Percentiles rank a stretch among this genome's conserved stretches.
These are phyloP conservation scores for Endocalyx cinctus DNA, from an alignment of 2,329 filamentous ascomycete genomes.

Conservation along the genomic window DNA sequence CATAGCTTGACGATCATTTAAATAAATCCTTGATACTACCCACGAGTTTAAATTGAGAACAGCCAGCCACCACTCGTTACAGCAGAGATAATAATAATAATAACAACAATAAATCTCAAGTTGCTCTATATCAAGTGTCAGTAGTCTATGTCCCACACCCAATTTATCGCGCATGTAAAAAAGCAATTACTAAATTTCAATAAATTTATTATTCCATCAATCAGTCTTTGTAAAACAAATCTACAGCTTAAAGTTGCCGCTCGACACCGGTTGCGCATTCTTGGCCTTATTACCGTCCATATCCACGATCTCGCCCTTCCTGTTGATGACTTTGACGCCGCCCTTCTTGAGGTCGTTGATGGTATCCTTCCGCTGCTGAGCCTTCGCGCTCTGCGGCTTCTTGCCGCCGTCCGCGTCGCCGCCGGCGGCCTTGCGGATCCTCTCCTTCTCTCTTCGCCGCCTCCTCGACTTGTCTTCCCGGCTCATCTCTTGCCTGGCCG, in stretches of 20 bases:
- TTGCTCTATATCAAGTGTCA: too few species aligned
- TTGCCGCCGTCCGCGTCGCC: conserved; percentile 36
- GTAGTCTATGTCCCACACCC: too few species aligned
- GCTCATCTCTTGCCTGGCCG: conserved; percentile 80
- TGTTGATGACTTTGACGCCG: conserved; percentile 86
- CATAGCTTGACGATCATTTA: too few species aligned
- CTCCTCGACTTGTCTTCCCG: conserved; percentile 78
- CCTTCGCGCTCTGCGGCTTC: conserved; percentile 54
- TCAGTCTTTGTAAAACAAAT: too few species aligned
- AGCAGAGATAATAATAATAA: too few species aligned
- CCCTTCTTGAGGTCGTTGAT: conserved; percentile 54
- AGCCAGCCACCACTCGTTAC: too few species aligned
- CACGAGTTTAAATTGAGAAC: too few species aligned
- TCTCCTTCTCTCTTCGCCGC: conserved; percentile 80
- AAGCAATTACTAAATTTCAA: too few species aligned
- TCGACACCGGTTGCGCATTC: conserved; percentile 44
- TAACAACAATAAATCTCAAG: too few species aligned
- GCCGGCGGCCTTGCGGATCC: conserved; percentile 64
- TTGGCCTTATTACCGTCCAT: conserved; percentile 75
- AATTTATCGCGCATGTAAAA: too few species aligned
- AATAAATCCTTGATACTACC: too few species aligned
- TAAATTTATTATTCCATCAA: too few species aligned
- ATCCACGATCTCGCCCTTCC: conserved; percentile 80
- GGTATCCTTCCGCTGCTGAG: conserved; percentile 46
- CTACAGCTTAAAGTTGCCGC: conserved; percentile 59